A percentile compares a stretch with the other conserved stretches of the same genome.
These are phyloP conservation scores for Pseudogymnoascus sp. DNA, from an alignment of 2,329 filamentous ascomycete species.

Conservation along the genomic window DNA sequence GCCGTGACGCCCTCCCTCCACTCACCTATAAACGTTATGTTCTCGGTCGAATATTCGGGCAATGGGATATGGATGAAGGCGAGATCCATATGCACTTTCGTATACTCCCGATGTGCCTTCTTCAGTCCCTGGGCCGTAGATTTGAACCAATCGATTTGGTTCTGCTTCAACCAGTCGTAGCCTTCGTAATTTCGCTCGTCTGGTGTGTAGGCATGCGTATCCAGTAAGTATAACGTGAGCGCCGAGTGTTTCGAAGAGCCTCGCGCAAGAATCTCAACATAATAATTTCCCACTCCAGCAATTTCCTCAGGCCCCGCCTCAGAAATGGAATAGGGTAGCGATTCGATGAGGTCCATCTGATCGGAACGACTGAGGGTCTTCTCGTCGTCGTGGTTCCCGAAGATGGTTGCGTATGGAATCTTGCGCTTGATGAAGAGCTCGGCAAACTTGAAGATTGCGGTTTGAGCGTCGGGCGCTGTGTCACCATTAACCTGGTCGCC, in stretches of 20 bases:
- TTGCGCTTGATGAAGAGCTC: conserved; percentile 75
- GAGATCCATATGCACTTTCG: conserved; percentile 87
- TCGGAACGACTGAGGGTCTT: conserved; percentile 59
- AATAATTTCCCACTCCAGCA: conserved; percentile 91
- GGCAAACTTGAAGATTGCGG: conserved; percentile 87
- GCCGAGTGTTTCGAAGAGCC: conserved; percentile 77
- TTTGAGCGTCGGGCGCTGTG: conserved; percentile 82
- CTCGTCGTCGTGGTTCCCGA: conserved; percentile 97
- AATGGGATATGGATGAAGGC: conserved; percentile 97
- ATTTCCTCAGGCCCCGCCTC: conserved; percentile 71
- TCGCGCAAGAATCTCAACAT: conserved; percentile 77
- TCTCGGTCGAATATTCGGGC: conserved; percentile 67
- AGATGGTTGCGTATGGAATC: conserved; percentile 88
- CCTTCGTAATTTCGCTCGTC: conserved; percentile 83
- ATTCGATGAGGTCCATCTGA: conserved; percentile 80
- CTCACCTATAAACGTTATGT: conserved; percentile 55
- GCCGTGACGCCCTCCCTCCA: conserved; percentile 68
- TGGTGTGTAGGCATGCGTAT: conserved; percentile 85
- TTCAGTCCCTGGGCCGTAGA: conserved; percentile 66
- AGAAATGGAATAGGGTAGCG: conserved; percentile 84
- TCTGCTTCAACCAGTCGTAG: conserved; percentile 95
- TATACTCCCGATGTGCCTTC: conserved; percentile 73
- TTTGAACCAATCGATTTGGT: conserved; percentile 91
- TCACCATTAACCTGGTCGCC: conserved; percentile 96
- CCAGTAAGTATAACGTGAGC: conserved; percentile 86